phyloP scores from a whole-genome alignment of 345 rosid genomes.

The Pistacia integerrima region DNA sequence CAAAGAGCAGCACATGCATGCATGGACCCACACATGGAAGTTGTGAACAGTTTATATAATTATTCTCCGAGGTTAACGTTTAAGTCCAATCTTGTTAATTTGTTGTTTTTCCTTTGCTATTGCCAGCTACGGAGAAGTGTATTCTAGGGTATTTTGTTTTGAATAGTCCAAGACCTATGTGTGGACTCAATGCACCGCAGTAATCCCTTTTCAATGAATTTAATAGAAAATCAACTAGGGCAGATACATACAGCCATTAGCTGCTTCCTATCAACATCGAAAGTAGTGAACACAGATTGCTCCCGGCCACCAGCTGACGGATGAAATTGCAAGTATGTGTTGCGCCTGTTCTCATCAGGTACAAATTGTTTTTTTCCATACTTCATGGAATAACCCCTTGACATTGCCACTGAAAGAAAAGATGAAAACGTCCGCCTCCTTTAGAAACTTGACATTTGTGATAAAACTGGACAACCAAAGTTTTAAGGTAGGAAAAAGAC shows the following conservation, averaged over 20 bases:
- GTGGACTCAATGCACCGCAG: constrained; percentile 3
- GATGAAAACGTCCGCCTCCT: constrained; percentile 14
- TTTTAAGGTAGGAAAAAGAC: not conserved
- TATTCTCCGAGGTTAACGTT: not conserved
- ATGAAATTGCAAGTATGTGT: constrained; percentile 50
- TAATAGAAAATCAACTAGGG: constrained; percentile 18
- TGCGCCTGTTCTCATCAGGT: constrained; percentile 54
- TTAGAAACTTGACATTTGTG: constrained; percentile 3
- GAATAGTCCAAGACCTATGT: not conserved
- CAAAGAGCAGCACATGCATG: constrained; percentile 8
- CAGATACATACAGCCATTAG: constrained; percentile 49
- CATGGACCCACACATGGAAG: not conserved
- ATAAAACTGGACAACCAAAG: not conserved
- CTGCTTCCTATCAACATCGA: constrained; percentile 57
- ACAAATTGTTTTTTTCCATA: constrained; percentile 46
- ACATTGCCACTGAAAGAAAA: constrained; percentile 43
- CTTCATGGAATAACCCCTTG: constrained; percentile 46
- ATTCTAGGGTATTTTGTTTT: not conserved
- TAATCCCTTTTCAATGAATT: constrained; percentile 14
- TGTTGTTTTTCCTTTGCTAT: not conserved
- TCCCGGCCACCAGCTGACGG: constrained; percentile 31
- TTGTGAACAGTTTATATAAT: constrained; percentile 11
- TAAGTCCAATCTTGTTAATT: not conserved
- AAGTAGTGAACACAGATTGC: constrained; percentile 43
- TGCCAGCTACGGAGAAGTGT: not conserved